Base-by-base conservation (phyloP, 208 protist genomes). In the Leishmania arabica region DNA sequence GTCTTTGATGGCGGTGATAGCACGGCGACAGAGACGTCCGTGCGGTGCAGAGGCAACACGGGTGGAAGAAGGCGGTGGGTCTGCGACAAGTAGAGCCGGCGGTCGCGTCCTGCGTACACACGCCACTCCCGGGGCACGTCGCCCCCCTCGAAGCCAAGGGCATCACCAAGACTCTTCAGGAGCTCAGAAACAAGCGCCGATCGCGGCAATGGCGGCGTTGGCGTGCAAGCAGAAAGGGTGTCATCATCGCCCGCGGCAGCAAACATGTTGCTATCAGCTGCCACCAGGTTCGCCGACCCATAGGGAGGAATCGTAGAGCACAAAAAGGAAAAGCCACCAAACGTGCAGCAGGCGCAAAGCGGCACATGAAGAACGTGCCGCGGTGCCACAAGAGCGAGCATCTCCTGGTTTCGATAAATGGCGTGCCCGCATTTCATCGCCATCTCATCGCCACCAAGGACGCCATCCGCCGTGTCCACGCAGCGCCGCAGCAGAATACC, bases 21-120 rank as follows among this genome's bases (percentile, higher is more conserved):
- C 34, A 31, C 37, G 15, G 34, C 5, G 40, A 31, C 19, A n/a
- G 51, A 37, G 15, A 1, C 19, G 19, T 77, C 34, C 21, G 56
- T n/a, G 24, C 56, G 24, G 34, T 51, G 74, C 40, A 68, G 40
- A 27, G 82, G 86, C 76, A 86, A 31, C n/a, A 86, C 71, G 21
- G 89, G 64, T 27, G 94, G 94, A 72, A 95, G 81, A 8, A 97
- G 75, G 40, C 89, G 90, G 3, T 74, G 74, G 0, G 79, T 80
- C 45, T 87, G 87, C 11, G 95, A 42, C 2, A 96, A 71, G 72
- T 98, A 98, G 1, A 98, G 72, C 4, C 95, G 89, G 15, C 90
- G 83, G 51, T 98, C 95, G 0, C 82, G 62, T 66, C 80, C 80
- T 13, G 77, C 80, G 75, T 79, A 79, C 24, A 84, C 73, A 68